phyloP scores from a whole-genome alignment of 768 basidiomycete species.

The Trametes meyenii region DNA sequence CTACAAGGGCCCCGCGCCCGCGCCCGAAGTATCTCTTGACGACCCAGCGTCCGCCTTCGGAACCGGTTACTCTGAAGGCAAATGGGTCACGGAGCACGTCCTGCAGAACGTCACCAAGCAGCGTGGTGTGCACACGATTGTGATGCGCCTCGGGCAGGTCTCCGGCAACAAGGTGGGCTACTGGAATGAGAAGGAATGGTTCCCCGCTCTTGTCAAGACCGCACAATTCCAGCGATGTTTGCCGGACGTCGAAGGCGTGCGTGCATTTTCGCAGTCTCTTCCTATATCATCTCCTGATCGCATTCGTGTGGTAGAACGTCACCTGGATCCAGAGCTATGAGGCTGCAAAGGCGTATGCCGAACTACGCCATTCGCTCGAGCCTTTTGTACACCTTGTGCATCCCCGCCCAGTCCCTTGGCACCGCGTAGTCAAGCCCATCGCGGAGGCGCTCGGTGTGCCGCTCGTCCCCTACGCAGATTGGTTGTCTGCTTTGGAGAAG shows the following conservation, averaged over 20 bases:
- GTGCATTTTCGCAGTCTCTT: background rate
- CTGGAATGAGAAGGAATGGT: slow-evolving; percentile 40
- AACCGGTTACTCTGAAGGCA: slow-evolving; percentile 35
- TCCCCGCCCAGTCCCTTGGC: slow-evolving; percentile 41
- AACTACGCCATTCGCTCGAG: slow-evolving; percentile 26
- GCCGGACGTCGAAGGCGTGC: slow-evolving; percentile 28
- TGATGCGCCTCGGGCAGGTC: slow-evolving; percentile 41
- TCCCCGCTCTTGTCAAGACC: slow-evolving; percentile 34
- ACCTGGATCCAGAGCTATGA: slow-evolving; percentile 32
- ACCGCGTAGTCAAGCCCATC: slow-evolving; percentile 15
- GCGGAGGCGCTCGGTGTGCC: slow-evolving; percentile 26
- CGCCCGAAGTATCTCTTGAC: slow-evolving; percentile 3
- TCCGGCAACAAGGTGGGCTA: slow-evolving; percentile 32
- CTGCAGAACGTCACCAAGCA: slow-evolving; percentile 29
- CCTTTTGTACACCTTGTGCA: slow-evolving; percentile 43
- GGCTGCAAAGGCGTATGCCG: slow-evolving; percentile 29
- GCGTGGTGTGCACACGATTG: slow-evolving; percentile 27
- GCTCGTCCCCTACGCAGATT: slow-evolving; percentile 31
- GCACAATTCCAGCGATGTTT: slow-evolving; percentile 28
- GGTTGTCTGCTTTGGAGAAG: slow-evolving; percentile 25
- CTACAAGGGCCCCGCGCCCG: slow-evolving; percentile 8
- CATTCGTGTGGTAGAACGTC: slow-evolving; percentile 18
- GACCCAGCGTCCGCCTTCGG: slow-evolving; percentile 23
- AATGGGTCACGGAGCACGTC: slow-evolving; percentile 38
- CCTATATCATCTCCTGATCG: background rate